These are phyloP conservation scores for Aspergillus calidoustus DNA, from an alignment of 2,329 filamentous ascomycete genomes.

Conservation along the genomic window DNA sequence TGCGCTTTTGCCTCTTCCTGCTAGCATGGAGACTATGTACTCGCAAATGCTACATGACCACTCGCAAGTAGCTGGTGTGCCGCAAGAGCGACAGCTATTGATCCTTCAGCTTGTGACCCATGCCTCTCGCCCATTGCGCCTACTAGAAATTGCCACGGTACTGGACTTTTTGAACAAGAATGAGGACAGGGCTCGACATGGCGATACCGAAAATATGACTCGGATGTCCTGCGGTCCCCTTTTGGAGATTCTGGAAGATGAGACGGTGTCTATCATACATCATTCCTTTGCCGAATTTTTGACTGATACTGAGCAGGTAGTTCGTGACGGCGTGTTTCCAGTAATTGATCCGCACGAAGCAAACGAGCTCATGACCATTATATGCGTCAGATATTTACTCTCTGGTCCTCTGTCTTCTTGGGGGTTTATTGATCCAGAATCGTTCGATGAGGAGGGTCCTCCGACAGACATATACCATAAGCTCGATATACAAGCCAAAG, in stretches of 20 bases:
- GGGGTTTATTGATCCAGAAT: neutral
- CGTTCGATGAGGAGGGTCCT: neutral
- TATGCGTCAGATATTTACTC: neutral
- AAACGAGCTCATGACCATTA: neutral
- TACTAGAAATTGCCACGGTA: slow-evolving; percentile 48
- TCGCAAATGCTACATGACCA: slow-evolving; percentile 44
- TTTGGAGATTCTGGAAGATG: slow-evolving; percentile 51
- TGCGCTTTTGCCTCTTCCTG: slow-evolving; percentile 38
- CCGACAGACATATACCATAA: no score
- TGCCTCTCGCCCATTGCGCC: slow-evolving; percentile 46
- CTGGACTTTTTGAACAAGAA: slow-evolving; percentile 20
- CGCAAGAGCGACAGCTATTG: slow-evolving; percentile 40
- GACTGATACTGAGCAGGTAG: slow-evolving; percentile 25
- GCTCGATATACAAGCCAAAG: no score
- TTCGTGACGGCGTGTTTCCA: neutral
- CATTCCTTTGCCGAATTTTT: slow-evolving; percentile 57
- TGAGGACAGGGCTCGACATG: slow-evolving; percentile 8
- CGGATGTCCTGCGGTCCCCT: slow-evolving; percentile 46
- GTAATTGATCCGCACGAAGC: neutral
- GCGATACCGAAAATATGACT: slow-evolving; percentile 41
- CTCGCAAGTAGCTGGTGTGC: slow-evolving; percentile 36
- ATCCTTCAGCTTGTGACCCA: slow-evolving; percentile 52
- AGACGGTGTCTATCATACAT: slow-evolving; percentile 52
- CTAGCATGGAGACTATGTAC: slow-evolving; percentile 49
- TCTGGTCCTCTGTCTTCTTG: neutral